Conservation (phyloP, 495 filamentous ascomycete species). For the Penicillium chermesinum region DNA sequence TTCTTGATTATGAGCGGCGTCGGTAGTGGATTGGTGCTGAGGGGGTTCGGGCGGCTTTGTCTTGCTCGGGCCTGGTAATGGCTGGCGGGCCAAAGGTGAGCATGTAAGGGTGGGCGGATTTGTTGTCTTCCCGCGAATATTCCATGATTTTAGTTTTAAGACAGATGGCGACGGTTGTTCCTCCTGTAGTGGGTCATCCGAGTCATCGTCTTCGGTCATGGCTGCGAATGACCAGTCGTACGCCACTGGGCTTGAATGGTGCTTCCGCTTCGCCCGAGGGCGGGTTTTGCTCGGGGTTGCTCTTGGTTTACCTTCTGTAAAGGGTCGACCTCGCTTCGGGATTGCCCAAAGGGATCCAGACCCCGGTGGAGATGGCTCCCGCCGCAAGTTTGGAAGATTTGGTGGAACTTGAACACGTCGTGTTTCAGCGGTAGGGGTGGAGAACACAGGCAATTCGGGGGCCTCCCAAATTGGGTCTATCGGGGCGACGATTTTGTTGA, state of each 20-base stretch:
- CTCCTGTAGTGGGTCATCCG: slow-evolving; percentile 46
- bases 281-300: slow-evolving; percentile 18
- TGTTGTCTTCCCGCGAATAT: slow-evolving; percentile 22
- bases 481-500: slow-evolving; percentile 5
- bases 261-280: slow-evolving; percentile 23
- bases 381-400: slow-evolving; percentile 13
- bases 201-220: slow-evolving; percentile 35
- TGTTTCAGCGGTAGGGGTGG: slow-evolving; percentile 29
- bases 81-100: neutral
- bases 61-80: neutral
- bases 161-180: slow-evolving; percentile 32
- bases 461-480: slow-evolving; percentile 31
- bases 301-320: slow-evolving; percentile 21
- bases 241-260: slow-evolving; percentile 32
- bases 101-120: neutral
- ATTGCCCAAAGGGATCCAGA: slow-evolving; percentile 38
- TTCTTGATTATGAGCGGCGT: neutral
- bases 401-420: slow-evolving; percentile 13
- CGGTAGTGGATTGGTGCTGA: slow-evolving; percentile 13
- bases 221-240: slow-evolving; percentile 44
- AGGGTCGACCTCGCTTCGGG: slow-evolving; percentile 20
- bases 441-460: slow-evolving; percentile 36
- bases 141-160: slow-evolving; percentile 16
- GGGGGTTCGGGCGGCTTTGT: neutral
- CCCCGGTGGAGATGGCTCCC: slow-evolving; percentile 31